Conservation (phyloP, 495 filamentous ascomycete species). For the Monascus purpureus region DNA sequence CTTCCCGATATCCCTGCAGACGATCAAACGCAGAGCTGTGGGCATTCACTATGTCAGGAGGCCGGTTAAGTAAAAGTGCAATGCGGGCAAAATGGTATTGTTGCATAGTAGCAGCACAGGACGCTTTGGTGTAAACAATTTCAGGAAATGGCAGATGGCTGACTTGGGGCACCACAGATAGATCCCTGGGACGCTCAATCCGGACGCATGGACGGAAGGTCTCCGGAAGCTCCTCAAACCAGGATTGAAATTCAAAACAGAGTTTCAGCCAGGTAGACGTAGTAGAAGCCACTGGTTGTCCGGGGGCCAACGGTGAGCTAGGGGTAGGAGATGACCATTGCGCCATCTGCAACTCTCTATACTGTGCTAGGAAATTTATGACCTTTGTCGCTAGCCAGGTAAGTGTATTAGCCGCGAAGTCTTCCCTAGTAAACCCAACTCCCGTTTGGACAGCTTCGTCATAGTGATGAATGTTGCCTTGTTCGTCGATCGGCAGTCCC, state of each 20-base stretch:
- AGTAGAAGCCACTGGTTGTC: slow-evolving; percentile 5
- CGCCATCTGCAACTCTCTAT: slow-evolving; percentile 20
- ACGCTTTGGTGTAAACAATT: slow-evolving; percentile 18
- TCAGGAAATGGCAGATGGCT: slow-evolving; percentile 24
- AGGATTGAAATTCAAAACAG: slow-evolving; percentile 24
- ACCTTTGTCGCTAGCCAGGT: slow-evolving; percentile 25
- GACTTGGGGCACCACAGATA: slow-evolving; percentile 10
- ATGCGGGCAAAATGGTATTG: slow-evolving; percentile 30
- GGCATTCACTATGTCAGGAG: slow-evolving; percentile 18
- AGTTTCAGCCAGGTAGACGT: slow-evolving; percentile 24
- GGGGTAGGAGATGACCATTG: slow-evolving; percentile 18
- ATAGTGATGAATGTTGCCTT: slow-evolving; percentile 9
- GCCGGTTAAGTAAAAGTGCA: slow-evolving; percentile 23
- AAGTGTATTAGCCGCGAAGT: slow-evolving; percentile 21
- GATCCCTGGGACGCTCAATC: slow-evolving; percentile 21
- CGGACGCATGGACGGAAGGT: slow-evolving; percentile 26
- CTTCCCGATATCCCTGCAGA: slow-evolving; percentile 24
- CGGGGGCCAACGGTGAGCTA: slow-evolving; percentile 1
- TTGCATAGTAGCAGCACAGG: slow-evolving; percentile 25
- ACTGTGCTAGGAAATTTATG: slow-evolving; percentile 24
- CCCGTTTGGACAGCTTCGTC: background rate
- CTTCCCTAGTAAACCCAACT: slow-evolving; percentile 12
- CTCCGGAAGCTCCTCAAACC: slow-evolving; percentile 29
- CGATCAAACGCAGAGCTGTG: slow-evolving; percentile 28
- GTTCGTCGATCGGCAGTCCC: slow-evolving; percentile 19